phyloP scores from a whole-genome alignment of 371 early-diverging fungal species.

The Mucor piriformis region DNA sequence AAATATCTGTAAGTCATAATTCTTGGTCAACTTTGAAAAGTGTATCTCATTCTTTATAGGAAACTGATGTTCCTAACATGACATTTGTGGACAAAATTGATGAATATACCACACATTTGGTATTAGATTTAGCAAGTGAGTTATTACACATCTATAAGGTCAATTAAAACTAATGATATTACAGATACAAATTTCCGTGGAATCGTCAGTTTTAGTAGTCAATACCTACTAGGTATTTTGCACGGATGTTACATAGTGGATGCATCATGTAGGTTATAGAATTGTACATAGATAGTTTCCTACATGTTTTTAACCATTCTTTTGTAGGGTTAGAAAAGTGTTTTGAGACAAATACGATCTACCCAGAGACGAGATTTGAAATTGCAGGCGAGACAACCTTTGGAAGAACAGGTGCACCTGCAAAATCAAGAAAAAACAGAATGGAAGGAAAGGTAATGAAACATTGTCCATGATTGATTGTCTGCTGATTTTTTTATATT shows the following conservation, averaged over 20 bases:
- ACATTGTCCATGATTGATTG: too few species aligned
- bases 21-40: background rate
- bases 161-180: background rate
- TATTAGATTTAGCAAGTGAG: constrained; percentile 11
- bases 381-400: constrained; percentile 8
- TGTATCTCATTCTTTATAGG: background rate
- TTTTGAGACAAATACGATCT: constrained; percentile 1
- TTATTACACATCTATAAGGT: background rate
- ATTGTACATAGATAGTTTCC: background rate
- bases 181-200: background rate
- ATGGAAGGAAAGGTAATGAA: background rate
- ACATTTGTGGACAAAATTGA: background rate
- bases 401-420: constrained; percentile 27
- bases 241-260: constrained; percentile 21
- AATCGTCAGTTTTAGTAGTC: background rate
- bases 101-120: constrained; percentile 4
- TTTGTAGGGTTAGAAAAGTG: constrained; percentile 20
- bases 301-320: background rate
- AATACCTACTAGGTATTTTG: constrained; percentile 14
- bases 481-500: background rate
- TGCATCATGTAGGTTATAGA: constrained; percentile 10
- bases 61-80: background rate
- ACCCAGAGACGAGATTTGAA: constrained; percentile 13
- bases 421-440: constrained; percentile 13
- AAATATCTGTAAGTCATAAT: background rate